Conservation (phyloP, 2,329 filamentous ascomycete species). For the Thielaviopsis ethacetica region DNA sequence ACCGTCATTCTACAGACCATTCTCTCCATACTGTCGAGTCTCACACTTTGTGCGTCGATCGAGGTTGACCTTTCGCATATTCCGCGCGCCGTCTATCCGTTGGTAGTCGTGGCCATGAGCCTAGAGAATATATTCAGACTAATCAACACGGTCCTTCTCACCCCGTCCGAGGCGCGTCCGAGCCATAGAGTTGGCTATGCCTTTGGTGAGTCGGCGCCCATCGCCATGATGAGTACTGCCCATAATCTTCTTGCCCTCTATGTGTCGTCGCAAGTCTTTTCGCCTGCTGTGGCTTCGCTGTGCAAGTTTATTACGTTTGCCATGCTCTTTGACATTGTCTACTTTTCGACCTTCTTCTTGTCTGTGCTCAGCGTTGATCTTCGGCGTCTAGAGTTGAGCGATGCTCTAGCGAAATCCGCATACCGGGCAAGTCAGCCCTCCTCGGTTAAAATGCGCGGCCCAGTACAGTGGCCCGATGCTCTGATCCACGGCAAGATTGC, state of each 20-base stretch:
- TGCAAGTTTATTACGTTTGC: slow-evolving; percentile 63
- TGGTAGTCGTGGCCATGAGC: slow-evolving; percentile 61
- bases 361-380: slow-evolving; percentile 68
- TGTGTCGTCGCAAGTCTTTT: slow-evolving; percentile 48
- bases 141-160: slow-evolving; percentile 61
- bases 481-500: slow-evolving; percentile 48
- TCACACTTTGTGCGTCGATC: slow-evolving; percentile 61
- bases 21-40: slow-evolving; percentile 61
- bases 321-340: slow-evolving; percentile 61
- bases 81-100: slow-evolving; percentile 56
- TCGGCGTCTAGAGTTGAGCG: slow-evolving; percentile 56
- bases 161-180: slow-evolving; percentile 50
- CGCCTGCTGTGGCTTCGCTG: slow-evolving; percentile 55
- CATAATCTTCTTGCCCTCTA: slow-evolving; percentile 55
- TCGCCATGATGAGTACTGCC: slow-evolving; percentile 48
- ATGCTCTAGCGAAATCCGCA: slow-evolving; percentile 43
- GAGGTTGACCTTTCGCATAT: slow-evolving; percentile 61
- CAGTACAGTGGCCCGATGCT: slow-evolving; percentile 36
- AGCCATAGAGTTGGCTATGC: slow-evolving; percentile 56
- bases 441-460: slow-evolving; percentile 11
- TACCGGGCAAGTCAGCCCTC: slow-evolving; percentile 15
- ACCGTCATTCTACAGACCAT: slow-evolving; percentile 55
- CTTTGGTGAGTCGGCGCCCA: slow-evolving; percentile 54
- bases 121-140: slow-evolving; percentile 65
- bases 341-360: slow-evolving; percentile 64